These are phyloP conservation scores for Haplosporangium sp. DNA, from an alignment of 371 early-diverging fungal genomes.

Conservation along the genomic window DNA sequence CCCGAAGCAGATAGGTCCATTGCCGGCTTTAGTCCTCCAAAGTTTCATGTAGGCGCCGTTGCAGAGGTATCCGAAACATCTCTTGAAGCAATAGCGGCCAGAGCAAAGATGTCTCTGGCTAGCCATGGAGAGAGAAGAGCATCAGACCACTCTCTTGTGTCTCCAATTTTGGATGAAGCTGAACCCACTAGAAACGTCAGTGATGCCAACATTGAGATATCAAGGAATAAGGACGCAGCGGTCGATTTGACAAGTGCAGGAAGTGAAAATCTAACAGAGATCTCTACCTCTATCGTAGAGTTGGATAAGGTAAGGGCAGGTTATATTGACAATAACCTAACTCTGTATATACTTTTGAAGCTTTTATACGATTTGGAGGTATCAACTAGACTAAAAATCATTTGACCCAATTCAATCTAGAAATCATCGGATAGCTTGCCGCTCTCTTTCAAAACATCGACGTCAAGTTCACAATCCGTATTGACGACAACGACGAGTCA, in stretches of 20 bases:
- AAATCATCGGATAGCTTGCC: constrained; percentile 36
- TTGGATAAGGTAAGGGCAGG: constrained; percentile 29
- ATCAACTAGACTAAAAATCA: constrained; percentile 16
- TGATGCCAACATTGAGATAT: neutral
- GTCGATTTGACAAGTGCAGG: neutral
- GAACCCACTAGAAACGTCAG: neutral
- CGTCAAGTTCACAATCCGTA: constrained; percentile 30
- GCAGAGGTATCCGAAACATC: constrained; percentile 5
- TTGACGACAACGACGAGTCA: constrained; percentile 23
- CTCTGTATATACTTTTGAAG: neutral
- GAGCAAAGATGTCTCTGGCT: constrained; percentile 24
- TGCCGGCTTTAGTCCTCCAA: constrained; percentile 18
- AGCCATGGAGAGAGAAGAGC: constrained; percentile 4
- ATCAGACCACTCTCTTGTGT: neutral
- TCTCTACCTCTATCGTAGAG: constrained; percentile 15
- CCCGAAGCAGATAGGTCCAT: neutral
- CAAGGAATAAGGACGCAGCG: neutral
- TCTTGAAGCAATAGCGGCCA: constrained; percentile 19
- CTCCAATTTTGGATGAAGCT: neutral
- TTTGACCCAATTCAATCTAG: constrained; percentile 44
- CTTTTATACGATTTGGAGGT: neutral
- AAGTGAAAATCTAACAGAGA: neutral
- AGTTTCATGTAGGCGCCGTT: neutral
- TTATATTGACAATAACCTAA: neutral
- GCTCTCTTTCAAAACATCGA: constrained; percentile 25